A percentile compares a stretch with the other conserved stretches of the same genome.
Conservation (phyloP, 345 rosid species). For the Eutrema japonicum region DNA sequence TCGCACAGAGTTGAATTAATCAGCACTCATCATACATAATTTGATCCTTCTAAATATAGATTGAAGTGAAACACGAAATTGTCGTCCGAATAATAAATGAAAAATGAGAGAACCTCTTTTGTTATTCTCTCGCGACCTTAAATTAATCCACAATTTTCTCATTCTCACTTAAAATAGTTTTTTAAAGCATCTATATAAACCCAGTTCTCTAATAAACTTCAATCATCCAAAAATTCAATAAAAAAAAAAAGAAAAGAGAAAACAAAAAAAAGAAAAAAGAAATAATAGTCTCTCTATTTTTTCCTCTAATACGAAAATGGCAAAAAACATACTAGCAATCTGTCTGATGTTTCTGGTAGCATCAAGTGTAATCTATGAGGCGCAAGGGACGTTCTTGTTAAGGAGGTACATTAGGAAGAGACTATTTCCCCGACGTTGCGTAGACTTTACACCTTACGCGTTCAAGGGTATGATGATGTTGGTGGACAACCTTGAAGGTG, state of each 20-base stretch:
- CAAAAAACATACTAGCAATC: conserved; percentile 25
- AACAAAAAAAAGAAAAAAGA: neutral
- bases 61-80: conserved; percentile 36
- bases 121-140: conserved; percentile 31
- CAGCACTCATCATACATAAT: conserved; percentile 4
- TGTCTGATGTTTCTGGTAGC: conserved; percentile 35
- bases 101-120: conserved; percentile 15
- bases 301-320: conserved; percentile 19
- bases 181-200: conserved; percentile 28
- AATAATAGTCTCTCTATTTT: neutral
- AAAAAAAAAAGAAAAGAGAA: neutral
- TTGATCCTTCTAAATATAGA: conserved; percentile 27
- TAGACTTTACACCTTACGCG: conserved; percentile 33
- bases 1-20: neutral
- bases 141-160: conserved; percentile 30
- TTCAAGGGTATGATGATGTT: conserved; percentile 23
- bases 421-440: neutral
- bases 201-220: neutral
- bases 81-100: conserved; percentile 5
- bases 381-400: conserved; percentile 36
- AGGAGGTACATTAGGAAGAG: conserved; percentile 22
- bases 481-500: neutral
- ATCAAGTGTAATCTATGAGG: conserved; percentile 41
- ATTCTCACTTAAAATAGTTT: conserved; percentile 21
- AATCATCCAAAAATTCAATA: neutral